Conservation (phyloP, 169 alveolate genomes). For the Miamiensis avidus region DNA sequence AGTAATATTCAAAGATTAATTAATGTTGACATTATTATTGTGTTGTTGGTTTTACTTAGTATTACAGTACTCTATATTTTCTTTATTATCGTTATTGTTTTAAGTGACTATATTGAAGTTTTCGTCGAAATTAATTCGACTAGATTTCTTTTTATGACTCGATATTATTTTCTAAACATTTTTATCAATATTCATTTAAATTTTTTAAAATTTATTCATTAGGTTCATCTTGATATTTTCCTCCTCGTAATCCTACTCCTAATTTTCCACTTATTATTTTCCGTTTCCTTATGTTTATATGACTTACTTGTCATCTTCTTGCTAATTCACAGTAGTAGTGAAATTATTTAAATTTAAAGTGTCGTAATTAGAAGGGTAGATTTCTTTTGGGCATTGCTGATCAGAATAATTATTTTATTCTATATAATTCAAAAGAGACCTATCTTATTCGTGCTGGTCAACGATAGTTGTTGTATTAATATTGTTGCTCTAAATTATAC, state of each 20-base stretch:
- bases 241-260: background rate
- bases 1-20: too few relatives aligned
- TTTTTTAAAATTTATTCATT: background rate
- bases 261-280: background rate
- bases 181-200: background rate
- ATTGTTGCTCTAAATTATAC: background rate
- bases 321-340: background rate
- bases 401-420: too few relatives aligned
- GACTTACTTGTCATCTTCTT: background rate
- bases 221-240: background rate
- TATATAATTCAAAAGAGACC: background rate
- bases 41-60: too few relatives aligned
- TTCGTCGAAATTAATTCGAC: too few relatives aligned
- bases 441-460: background rate
- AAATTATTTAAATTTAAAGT: too few relatives aligned
- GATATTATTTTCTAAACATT: background rate
- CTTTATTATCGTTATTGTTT: too few relatives aligned
- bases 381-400: too few relatives aligned
- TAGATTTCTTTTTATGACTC: background rate
- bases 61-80: too few relatives aligned
- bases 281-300: background rate
- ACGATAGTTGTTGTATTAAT: background rate
- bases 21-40: too few relatives aligned
- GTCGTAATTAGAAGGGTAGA: background rate
- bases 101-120: too few relatives aligned